phyloP scores from a whole-genome alignment of 192 early-diverging fungal genomes.

The Backusella tarrabulga region DNA sequence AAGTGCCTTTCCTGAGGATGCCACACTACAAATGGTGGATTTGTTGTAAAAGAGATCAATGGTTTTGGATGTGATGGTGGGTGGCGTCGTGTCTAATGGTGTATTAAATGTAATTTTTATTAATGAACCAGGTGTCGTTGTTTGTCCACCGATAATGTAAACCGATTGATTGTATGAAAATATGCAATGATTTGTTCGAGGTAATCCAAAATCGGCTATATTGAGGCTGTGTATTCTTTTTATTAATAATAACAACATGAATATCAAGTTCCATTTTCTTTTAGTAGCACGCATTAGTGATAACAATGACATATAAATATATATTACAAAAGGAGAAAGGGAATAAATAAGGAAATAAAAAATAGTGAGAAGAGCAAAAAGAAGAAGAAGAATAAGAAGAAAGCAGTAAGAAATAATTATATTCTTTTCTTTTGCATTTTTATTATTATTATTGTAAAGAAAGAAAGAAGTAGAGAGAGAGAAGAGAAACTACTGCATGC shows the following conservation, averaged over 20 bases:
- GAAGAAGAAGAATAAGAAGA: neutral
- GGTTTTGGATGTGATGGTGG: neutral
- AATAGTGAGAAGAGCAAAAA: neutral
- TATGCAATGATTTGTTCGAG: neutral
- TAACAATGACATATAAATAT: neutral
- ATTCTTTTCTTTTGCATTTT: slow-evolving; percentile 3
- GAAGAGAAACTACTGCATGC: neutral
- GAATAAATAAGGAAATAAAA: neutral
- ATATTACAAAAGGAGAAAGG: neutral
- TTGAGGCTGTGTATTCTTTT: neutral
- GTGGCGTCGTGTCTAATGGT: neutral
- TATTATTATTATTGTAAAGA: neutral
- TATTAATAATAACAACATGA: neutral
- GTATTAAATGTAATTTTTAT: neutral
- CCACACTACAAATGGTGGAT: neutral
- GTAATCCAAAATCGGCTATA: neutral
- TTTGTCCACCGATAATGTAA: slow-evolving; percentile 7
- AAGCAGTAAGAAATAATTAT: neutral
- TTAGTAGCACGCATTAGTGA: neutral
- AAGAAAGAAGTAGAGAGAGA: neutral
- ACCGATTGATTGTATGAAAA: neutral
- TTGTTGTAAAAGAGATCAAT: neutral
- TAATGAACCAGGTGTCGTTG: neutral
- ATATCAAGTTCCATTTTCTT: neutral
- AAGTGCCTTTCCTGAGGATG: neutral